Conservation (phyloP, 805 yeast genomes). For the Hanseniaspora thailandica region DNA sequence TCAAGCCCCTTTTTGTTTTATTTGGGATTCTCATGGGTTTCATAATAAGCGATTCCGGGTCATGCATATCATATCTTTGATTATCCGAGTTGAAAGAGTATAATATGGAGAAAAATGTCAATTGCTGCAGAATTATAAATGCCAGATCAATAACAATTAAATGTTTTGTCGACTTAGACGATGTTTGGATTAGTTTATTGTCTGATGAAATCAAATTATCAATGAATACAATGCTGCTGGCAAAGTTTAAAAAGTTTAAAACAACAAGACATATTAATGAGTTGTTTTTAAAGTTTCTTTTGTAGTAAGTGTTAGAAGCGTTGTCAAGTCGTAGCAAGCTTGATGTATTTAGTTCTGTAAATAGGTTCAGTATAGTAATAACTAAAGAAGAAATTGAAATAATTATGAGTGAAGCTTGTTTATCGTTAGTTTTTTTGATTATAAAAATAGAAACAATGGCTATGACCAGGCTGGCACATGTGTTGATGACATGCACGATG, state of each 20-base stretch:
- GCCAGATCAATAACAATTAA: slow-evolving; percentile 7
- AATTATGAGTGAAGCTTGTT: background rate
- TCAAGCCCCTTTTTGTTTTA: slow-evolving; percentile 15
- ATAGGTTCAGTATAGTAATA: background rate
- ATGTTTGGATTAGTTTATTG: background rate
- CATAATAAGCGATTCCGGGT: slow-evolving; percentile 8
- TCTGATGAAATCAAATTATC: background rate
- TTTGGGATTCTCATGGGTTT: slow-evolving; percentile 16
- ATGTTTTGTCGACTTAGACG: background rate
- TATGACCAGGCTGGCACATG: background rate
- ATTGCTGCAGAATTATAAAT: slow-evolving; percentile 7
- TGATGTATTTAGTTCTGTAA: background rate
- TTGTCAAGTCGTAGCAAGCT: background rate
- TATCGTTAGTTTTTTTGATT: background rate
- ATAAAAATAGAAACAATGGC: background rate
- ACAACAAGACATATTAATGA: background rate
- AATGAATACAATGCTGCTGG: background rate
- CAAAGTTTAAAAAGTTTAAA: slow-evolving; percentile 4
- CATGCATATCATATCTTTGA: slow-evolving; percentile 10
- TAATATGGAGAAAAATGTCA: background rate
- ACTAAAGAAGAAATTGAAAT: background rate
- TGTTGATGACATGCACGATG: background rate
- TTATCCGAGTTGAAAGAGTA: background rate
- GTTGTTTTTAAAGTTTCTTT: background rate
- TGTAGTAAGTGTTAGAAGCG: background rate